These are phyloP conservation scores for Colletotrichum zoysiae DNA, from an alignment of 2,329 filamentous ascomycete species.

Conservation along the genomic window DNA sequence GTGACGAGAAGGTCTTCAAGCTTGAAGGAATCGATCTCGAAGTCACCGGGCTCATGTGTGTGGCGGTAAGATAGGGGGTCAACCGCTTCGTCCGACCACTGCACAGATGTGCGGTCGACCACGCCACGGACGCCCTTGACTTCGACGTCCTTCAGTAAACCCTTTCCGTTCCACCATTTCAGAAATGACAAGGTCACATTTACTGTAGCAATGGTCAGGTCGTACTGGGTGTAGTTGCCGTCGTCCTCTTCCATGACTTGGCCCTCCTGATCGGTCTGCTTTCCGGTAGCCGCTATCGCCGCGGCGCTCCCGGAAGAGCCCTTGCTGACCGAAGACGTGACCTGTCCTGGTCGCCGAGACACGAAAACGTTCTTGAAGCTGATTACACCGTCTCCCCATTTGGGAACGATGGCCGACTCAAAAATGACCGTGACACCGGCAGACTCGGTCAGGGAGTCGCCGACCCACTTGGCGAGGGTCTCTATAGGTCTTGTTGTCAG, in stretches of 20 bases:
- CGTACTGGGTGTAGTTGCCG: conserved; percentile 97
- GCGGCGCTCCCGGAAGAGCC: conserved; percentile 88
- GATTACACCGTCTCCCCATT: conserved; percentile 95
- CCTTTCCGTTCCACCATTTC: conserved; percentile 99
- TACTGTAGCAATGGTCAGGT: conserved; percentile 92
- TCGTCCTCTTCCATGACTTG: conserved; percentile 75
- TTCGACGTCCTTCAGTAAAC: conserved; percentile 90
- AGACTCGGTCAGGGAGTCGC: conserved; percentile 94
- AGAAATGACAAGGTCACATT: conserved; percentile 96
- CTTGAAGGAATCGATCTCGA: conserved; percentile 97
- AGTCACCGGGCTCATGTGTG: conserved; percentile 90
- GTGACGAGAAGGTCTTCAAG: conserved; percentile 94
- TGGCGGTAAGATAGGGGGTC: conserved; percentile 92
- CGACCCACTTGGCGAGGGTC: conserved; percentile 91
- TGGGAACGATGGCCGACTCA: conserved; percentile 96
- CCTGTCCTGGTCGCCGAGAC: conserved; percentile 87
- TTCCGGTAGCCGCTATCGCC: conserved; percentile 83
- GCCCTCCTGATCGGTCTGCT: conserved; percentile 63
- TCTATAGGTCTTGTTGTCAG: conserved; percentile 64
- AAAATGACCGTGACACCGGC: conserved; percentile 95
- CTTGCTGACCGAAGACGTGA: conserved; percentile 87
- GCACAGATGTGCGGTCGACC: conserved; percentile 87
- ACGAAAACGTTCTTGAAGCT: conserved; percentile 98
- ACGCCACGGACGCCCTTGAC: conserved; percentile 94
- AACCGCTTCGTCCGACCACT: conserved; percentile 74